phyloP scores from a whole-genome alignment of 2,329 filamentous ascomycete species.

The Aureobasidium melanogenum region DNA sequence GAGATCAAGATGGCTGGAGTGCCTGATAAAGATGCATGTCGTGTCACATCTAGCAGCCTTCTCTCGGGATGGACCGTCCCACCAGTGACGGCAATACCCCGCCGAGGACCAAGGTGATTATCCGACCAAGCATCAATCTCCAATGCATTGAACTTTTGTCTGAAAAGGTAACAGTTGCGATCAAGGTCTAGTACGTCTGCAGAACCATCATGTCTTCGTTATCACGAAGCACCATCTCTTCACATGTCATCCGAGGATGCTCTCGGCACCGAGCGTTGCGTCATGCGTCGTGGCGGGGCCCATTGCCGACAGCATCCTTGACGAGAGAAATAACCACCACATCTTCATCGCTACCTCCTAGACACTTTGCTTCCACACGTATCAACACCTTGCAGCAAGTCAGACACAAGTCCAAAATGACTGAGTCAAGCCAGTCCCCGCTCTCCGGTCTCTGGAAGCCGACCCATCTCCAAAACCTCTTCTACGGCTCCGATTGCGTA shows the following conservation, averaged over 20 bases:
- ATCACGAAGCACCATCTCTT: not conserved
- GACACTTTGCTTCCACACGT: not conserved
- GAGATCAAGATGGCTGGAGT: not conserved
- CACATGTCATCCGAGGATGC: not conserved
- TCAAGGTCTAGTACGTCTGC: not conserved
- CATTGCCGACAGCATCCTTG: not conserved
- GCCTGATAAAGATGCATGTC: not conserved
- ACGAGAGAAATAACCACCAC: not conserved
- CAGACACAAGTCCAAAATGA: slow-evolving; percentile 31
- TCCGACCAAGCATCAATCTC: not conserved
- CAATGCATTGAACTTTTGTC: not conserved
- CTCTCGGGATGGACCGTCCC: not conserved
- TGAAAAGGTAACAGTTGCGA: not conserved
- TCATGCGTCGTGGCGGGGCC: not conserved
- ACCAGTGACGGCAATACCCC: not conserved
- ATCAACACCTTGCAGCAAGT: slow-evolving; percentile 1
- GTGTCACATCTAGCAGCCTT: not conserved
- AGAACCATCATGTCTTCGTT: not conserved
- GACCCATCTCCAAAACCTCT: slow-evolving; percentile 39
- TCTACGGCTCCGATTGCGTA: slow-evolving; percentile 43
- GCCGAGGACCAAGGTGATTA: not conserved
- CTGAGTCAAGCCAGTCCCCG: slow-evolving; percentile 35
- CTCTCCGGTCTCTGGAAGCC: slow-evolving; percentile 44
- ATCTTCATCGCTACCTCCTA: not conserved
- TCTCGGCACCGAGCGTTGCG: not conserved